A percentile compares a stretch with the other conserved stretches of the same genome.
phyloP scores from a whole-genome alignment of 108 stramenopile genomes.

The Cyclotella choctawhatcheeana region DNA sequence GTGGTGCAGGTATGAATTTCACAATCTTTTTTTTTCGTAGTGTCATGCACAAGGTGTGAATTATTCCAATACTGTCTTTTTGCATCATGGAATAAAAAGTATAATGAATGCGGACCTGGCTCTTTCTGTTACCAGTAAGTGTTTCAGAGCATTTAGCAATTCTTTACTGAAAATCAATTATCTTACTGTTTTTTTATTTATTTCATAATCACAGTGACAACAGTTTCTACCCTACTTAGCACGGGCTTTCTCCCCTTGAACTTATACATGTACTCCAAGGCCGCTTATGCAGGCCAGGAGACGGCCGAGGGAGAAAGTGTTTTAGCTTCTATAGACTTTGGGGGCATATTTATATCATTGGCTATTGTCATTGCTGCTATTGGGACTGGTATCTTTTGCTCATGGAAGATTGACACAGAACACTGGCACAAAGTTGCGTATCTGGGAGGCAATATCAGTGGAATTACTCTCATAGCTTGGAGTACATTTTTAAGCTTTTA shows the following conservation, averaged over 20 bases:
- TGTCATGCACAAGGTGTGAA: background rate
- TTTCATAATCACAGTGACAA: too few species aligned
- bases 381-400: slow-evolving; percentile 23
- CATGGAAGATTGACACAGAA: slow-evolving; percentile 27
- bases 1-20: slow-evolving; percentile 21
- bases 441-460: slow-evolving; percentile 26
- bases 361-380: slow-evolving; percentile 34
- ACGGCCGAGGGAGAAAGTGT: slow-evolving; percentile 11
- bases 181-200: too few species aligned
- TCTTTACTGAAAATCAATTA: too few species aligned
- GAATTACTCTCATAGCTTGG: slow-evolving; percentile 31
- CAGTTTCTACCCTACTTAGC: slow-evolving; percentile 38
- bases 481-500: slow-evolving; percentile 34
- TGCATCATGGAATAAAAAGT: background rate
- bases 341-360: slow-evolving; percentile 23
- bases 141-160: too few species aligned
- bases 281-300: slow-evolving; percentile 25
- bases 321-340: slow-evolving; percentile 34
- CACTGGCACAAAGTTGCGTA: slow-evolving; percentile 28
- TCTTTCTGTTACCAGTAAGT: slow-evolving; percentile 48
- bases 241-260: slow-evolving; percentile 52
- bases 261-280: slow-evolving; percentile 37
- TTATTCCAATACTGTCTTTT: background rate
- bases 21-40: background rate
- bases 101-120: slow-evolving; percentile 52